These are phyloP conservation scores for Sporothrix dimorphospora DNA, from an alignment of 2,329 filamentous ascomycete species.

Conservation along the genomic window DNA sequence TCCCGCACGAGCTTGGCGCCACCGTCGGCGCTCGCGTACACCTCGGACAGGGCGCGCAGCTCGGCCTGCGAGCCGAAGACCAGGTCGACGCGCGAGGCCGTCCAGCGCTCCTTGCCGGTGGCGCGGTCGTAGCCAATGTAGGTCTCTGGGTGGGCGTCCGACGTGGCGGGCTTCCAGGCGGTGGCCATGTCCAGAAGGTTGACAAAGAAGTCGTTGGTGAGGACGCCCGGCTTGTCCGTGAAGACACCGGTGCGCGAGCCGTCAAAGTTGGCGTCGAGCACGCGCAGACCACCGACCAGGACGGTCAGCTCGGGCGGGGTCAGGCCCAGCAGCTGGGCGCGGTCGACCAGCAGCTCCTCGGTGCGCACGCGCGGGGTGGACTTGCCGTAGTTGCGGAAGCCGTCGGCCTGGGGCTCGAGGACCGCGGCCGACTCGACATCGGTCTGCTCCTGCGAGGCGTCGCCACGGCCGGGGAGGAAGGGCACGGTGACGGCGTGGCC, in stretches of 20 bases:
- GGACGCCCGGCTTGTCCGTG: conserved; percentile 66
- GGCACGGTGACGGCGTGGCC: conserved; percentile 57
- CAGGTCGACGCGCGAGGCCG: conserved; percentile 68
- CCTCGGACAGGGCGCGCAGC: conserved; percentile 70
- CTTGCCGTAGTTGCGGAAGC: conserved; percentile 78
- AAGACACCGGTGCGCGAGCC: conserved; percentile 69
- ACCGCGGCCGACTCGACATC: conserved; percentile 65
- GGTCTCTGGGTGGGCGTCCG: conserved; percentile 49
- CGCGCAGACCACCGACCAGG: conserved; percentile 72
- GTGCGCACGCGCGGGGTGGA: conserved; percentile 62
- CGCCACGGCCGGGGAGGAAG: conserved; percentile 72
- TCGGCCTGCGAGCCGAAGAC: conserved; percentile 76
- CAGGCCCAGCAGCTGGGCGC: conserved; percentile 70
- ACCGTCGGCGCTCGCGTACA: conserved; percentile 65
- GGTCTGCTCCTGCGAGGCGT: conserved; percentile 73
- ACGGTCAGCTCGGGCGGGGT: conserved; percentile 72
- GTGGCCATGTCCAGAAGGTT: conserved; percentile 72
- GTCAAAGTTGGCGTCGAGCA: conserved; percentile 71
- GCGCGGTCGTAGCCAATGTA: conserved; percentile 69
- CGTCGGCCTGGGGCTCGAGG: conserved; percentile 71
- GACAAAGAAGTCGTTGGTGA: conserved; percentile 82
- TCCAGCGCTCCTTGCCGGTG: conserved; percentile 69
- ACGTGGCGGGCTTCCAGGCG: conserved; percentile 61
- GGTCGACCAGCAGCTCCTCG: conserved; percentile 73
- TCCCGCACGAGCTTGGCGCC: conserved; percentile 69